Evolutionary conservation across 441 rosid genomes (phyloP).

Genomic region (Pelargonium citronellum): DNA sequence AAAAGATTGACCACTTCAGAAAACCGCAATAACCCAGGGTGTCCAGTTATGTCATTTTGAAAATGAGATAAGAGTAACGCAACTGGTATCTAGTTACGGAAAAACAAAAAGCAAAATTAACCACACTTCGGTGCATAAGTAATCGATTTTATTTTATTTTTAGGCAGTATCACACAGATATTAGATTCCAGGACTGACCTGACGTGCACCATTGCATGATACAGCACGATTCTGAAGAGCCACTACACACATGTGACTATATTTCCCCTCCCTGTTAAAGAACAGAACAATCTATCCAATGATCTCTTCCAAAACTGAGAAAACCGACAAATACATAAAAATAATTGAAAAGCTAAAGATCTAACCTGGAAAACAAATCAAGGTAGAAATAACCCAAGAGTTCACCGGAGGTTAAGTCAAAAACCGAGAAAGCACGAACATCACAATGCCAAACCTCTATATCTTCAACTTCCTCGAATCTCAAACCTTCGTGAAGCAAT

Average conservation of each 20-base stretch:
- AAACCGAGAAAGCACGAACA: conserved; percentile 62
- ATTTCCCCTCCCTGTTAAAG: conserved; percentile 72
- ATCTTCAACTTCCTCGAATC: conserved; percentile 62
- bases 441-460: conserved; percentile 77
- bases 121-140: neutral
- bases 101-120: conserved; percentile 22
- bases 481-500: conserved; percentile 49
- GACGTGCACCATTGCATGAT: conserved; percentile 46
- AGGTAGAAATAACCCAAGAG: conserved; percentile 85
- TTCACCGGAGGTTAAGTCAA: conserved; percentile 72
- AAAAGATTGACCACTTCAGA: conserved; percentile 85
- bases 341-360: conserved; percentile 8
- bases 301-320: neutral
- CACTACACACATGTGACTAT: conserved; percentile 65
- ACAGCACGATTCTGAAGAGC: conserved; percentile 82
- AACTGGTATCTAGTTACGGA: conserved; percentile 54
- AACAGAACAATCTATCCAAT: conserved; percentile 16
- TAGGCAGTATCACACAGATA: neutral
- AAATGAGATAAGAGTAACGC: conserved; percentile 69
- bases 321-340: conserved; percentile 1
- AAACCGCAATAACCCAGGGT: conserved; percentile 60
- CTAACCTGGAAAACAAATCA: conserved; percentile 71
- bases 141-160: no score
- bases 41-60: conserved; percentile 42
- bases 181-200: conserved; percentile 37